Conservation (phyloP, 2,329 filamentous ascomycete species). For the Cytospora piceae region DNA sequence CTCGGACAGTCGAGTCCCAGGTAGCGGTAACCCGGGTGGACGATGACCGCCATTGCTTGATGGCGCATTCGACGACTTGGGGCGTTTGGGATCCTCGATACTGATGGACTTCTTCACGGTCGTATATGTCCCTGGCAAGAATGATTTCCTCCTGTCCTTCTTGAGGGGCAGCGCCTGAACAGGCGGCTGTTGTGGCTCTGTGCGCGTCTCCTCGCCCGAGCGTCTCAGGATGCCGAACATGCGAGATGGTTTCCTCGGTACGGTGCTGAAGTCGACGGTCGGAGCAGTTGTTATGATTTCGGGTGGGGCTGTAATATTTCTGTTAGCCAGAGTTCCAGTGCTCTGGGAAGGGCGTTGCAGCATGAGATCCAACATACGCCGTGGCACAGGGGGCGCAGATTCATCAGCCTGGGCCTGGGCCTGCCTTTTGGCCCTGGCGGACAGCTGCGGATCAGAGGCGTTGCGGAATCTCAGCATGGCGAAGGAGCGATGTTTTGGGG, state of each 20-base stretch:
- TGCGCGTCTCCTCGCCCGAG: constrained; percentile 53
- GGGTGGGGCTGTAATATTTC: constrained; percentile 51
- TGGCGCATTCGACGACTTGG: constrained; percentile 46
- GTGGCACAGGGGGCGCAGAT: constrained; percentile 59
- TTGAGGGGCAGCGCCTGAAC: constrained; percentile 38
- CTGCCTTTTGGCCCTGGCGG: constrained; percentile 73
- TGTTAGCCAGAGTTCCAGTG: constrained; percentile 32
- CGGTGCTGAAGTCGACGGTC: constrained; percentile 63
- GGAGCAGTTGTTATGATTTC: constrained; percentile 92
- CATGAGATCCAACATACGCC: constrained; percentile 48
- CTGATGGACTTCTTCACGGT: constrained; percentile 52
- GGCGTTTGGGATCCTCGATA: constrained; percentile 63
- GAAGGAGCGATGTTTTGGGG: constrained; percentile 62
- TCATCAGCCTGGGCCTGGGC: constrained; percentile 51
- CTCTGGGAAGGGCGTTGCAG: background rate
- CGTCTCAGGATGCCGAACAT: constrained; percentile 57
- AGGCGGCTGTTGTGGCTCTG: constrained; percentile 36
- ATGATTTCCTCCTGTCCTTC: constrained; percentile 48
- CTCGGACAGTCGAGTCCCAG: constrained; percentile 72
- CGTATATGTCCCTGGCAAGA: constrained; percentile 43
- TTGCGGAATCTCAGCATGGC: constrained; percentile 83
- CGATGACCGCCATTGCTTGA: constrained; percentile 63
- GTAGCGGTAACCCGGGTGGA: constrained; percentile 64
- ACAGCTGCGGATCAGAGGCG: constrained; percentile 90
- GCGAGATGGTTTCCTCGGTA: constrained; percentile 60